Percentiles rank a stretch among this genome's conserved stretches.
These are phyloP conservation scores for Fusarium begoniae DNA, from an alignment of 2,329 filamentous ascomycete genomes.

Conservation along the genomic window DNA sequence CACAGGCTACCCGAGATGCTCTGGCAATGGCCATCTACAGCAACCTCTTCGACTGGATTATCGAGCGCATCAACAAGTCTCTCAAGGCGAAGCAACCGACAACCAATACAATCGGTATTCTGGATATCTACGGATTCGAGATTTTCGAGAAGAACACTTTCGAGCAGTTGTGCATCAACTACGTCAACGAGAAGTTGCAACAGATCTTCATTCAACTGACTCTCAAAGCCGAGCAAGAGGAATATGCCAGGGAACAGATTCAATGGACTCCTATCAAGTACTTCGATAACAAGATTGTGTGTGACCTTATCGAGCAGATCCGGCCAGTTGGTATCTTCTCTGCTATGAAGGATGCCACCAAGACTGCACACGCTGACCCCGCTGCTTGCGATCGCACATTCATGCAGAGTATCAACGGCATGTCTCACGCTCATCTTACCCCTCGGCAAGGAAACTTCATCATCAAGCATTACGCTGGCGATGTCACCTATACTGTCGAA, in stretches of 20 bases:
- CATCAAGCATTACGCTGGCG: slow-evolving; percentile 98
- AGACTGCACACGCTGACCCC: slow-evolving; percentile 96
- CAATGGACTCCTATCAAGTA: slow-evolving; percentile 99
- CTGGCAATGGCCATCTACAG: slow-evolving; percentile 95
- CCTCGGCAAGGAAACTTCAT: slow-evolving; percentile 96
- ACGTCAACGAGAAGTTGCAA: slow-evolving; percentile 98
- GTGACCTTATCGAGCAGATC: slow-evolving; percentile 93
- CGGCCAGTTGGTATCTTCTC: slow-evolving; percentile 93
- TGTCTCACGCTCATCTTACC: slow-evolving; percentile 91
- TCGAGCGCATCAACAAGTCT: slow-evolving; percentile 88
- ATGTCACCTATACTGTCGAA: slow-evolving; percentile 92
- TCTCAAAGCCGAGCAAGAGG: slow-evolving; percentile 95
- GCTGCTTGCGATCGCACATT: slow-evolving; percentile 95
- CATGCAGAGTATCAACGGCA: slow-evolving; percentile 89
- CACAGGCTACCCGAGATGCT: slow-evolving; percentile 86
- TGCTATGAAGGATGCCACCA: slow-evolving; percentile 95
- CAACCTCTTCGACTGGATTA: slow-evolving; percentile 99
- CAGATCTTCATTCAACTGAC: slow-evolving; percentile 99
- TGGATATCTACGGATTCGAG: slow-evolving; percentile 99
- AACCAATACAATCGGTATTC: slow-evolving; percentile 89
- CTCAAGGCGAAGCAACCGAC: slow-evolving; percentile 80
- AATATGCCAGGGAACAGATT: slow-evolving; percentile 95
- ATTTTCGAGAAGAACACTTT: slow-evolving; percentile 99
- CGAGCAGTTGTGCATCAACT: slow-evolving; percentile 99
- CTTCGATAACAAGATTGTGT: slow-evolving; percentile 99